phyloP scores from a whole-genome alignment of 2,329 filamentous ascomycete genomes.

The Diaporthe ampelina region DNA sequence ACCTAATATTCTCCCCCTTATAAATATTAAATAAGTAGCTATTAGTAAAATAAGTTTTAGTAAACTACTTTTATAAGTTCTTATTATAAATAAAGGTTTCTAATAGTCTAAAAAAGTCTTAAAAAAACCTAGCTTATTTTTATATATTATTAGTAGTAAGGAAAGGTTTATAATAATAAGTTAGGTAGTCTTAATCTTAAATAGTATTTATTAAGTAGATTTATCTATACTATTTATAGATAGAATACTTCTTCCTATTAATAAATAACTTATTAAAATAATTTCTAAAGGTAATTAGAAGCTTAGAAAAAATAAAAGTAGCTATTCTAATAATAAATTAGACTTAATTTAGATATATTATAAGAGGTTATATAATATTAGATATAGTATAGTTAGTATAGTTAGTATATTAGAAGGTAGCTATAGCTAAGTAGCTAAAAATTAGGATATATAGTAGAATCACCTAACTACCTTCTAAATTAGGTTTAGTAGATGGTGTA shows the following conservation, averaged over 20 bases:
- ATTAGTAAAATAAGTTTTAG: background rate
- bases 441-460: no score
- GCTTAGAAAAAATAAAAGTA: background rate
- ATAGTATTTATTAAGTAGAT: background rate
- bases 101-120: background rate
- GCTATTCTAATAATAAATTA: background rate
- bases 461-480: no score
- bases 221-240: background rate
- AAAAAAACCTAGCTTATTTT: background rate
- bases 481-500: no score
- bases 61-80: background rate
- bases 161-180: background rate
- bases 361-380: no score
- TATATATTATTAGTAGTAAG: background rate
- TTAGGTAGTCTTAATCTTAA: background rate
- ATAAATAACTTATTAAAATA: background rate
- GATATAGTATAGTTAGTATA: no score
- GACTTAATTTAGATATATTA: no score
- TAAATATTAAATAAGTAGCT: background rate
- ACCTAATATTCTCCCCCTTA: background rate
- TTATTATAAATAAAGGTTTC: background rate
- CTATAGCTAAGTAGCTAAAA: no score
- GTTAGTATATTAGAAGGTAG: no score
- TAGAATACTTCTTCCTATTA: no score
- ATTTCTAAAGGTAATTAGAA: background rate